Base-by-base conservation (phyloP, 169 alveolate species). In the Plasmodium blacklocki region DNA sequence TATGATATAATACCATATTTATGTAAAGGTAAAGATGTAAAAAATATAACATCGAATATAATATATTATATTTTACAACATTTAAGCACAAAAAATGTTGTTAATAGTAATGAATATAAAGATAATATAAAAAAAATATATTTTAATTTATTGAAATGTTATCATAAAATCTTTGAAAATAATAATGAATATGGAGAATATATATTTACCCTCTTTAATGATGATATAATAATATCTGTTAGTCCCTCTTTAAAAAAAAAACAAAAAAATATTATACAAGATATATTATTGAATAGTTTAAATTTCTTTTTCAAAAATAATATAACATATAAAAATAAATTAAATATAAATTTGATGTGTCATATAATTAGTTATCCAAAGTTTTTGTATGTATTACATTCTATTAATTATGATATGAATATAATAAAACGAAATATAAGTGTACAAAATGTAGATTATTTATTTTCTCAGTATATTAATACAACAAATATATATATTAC, bases 271-370 rank as follows among this genome's bases (percentile, higher is more conserved):
- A 71, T 60, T 18, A 72, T 85, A 47, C 87, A 85, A 50, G 92
- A 85, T 49, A 9, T 85, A 59, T 47, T 85, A 32, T 45, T 85
- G 62, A 85, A 85, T 66, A 85, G 92, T 47, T 85, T 85, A 45
- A 7, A 32, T 43, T 85, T 85, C 62, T 85, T 59, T 85, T 85
- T 85, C n/a, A 50, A 71, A 60, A 85, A 70, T 60, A 85, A 85
- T 71, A 43, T 4, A 71, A 72, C 18, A 21, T 19, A 9, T 63
- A 85, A 50, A 52, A 21, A 85, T 26, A 71, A 19, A 5, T 71
- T 85, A 49, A 74, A 85, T 52, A 73, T 62, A 12, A 85, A 85
- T 85, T 60, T 85, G 56, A 9, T 85, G 58, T 85, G 92, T 54
- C 75, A 85, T 21, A 71, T 71, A 45, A 26, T 85, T 18, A 71